These are phyloP conservation scores for Trichoderma virens DNA, from an alignment of 495 filamentous ascomycete genomes.

Conservation along the genomic window DNA sequence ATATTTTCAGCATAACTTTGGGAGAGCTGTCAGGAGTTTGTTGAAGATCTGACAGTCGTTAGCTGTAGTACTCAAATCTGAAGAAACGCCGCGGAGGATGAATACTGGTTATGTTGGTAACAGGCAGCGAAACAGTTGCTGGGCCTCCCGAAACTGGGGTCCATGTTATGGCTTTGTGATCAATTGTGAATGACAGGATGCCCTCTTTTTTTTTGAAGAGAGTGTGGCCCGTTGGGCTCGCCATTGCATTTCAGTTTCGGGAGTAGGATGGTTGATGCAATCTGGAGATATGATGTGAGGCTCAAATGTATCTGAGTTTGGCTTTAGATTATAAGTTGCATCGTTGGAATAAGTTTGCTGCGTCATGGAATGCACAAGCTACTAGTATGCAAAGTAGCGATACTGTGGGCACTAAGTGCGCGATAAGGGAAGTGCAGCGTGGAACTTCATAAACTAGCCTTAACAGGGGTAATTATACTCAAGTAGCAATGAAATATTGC, in stretches of 20 bases:
- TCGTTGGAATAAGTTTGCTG: not conserved
- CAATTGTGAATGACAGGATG: conserved; percentile 60
- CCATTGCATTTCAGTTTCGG: conserved; percentile 28
- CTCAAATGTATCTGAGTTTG: not conserved
- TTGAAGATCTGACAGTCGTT: conserved; percentile 60
- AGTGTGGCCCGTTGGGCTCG: conserved; percentile 60
- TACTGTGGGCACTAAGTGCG: not conserved
- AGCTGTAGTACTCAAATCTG: conserved; percentile 8
- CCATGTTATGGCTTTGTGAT: conserved; percentile 71
- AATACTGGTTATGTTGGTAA: conserved; percentile 73
- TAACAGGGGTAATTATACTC: too few relatives aligned
- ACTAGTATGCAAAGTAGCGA: not conserved
- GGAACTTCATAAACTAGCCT: too few relatives aligned
- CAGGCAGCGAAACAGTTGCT: conserved; percentile 56
- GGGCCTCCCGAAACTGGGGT: conserved; percentile 52
- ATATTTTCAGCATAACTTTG: conserved; percentile 88
- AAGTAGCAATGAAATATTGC: too few relatives aligned
- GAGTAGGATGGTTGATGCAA: not conserved
- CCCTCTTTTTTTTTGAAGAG: conserved; percentile 97
- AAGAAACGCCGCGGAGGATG: conserved; percentile 5
- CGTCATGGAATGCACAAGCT: not conserved
- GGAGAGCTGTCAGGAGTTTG: conserved; percentile 74
- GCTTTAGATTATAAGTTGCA: not conserved
- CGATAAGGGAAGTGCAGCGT: not conserved
- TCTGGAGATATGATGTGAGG: not conserved